Conservation (phyloP, 331 rosid genomes). For the Malus hybrid region DNA sequence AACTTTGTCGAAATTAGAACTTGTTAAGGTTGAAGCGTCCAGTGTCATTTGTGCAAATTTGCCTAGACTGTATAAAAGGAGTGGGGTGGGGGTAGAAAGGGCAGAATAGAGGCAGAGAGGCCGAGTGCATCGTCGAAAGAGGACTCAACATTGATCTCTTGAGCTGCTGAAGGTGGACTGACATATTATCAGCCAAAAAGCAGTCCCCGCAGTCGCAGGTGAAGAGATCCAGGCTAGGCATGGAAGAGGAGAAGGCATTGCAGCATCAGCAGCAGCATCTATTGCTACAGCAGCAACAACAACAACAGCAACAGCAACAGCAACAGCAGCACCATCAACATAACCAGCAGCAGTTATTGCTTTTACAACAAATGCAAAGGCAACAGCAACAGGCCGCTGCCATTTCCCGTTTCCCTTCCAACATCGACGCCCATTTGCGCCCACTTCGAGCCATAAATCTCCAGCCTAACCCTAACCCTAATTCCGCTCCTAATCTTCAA, state of each 20-base stretch:
- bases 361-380: slow-evolving; percentile 32
- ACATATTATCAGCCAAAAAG: not conserved
- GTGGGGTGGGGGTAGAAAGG: not conserved
- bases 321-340: slow-evolving; percentile 33
- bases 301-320: slow-evolving; percentile 28
- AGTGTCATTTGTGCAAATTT: not conserved
- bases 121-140: not conserved
- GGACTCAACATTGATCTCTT: not conserved
- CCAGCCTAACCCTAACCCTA: slow-evolving; percentile 36
- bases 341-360: slow-evolving; percentile 25
- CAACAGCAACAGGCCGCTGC: slow-evolving; percentile 64
- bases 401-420: slow-evolving; percentile 87
- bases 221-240: not conserved
- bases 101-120: not conserved
- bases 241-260: slow-evolving; percentile 67
- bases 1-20: too few relatives aligned
- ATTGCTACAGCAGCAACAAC: slow-evolving; percentile 9
- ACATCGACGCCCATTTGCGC: slow-evolving; percentile 88
- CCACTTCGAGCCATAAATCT: slow-evolving; percentile 66
- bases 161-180: not conserved
- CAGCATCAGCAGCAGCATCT: slow-evolving; percentile 25
- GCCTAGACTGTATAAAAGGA: not conserved
- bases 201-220: not conserved
- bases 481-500: slow-evolving; percentile 32
- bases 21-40: not conserved